Base-by-base conservation (phyloP, 345 rosid genomes). In the Populus nigra region DNA sequence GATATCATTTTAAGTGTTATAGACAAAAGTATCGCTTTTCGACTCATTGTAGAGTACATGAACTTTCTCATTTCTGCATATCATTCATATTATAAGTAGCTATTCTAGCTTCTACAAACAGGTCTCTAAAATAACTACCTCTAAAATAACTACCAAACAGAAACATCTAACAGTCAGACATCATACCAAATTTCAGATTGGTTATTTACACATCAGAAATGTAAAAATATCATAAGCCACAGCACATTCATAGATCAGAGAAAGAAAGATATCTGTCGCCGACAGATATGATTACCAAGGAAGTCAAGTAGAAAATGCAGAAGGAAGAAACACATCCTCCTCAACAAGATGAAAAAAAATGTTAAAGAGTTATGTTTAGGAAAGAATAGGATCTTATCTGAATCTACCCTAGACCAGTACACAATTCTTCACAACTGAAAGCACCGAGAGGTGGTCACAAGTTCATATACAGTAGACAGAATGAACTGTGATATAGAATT, bases 1-100 rank as follows among this genome's bases (percentile, higher is more conserved):
- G 63, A 78, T 35, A 79, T 31, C 25, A 82, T 65, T 75, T 29
- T 65, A 80, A 72, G 35, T 59, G 78, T 39, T 77, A 23, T 65
- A 78, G 78, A 55, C 61, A 80, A 73, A 81, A 16, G 43, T 47
- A 70, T 59, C 25, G 77, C 23, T 45, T 3, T 53, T 55, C 33
- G 68, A 70, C 25, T 67, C 49, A 45, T 70, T 63, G 31, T 10
- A 39, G n/a, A 38, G 45, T 49, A 35, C 29, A 7, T 17, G 36
- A 73, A 57, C 35, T 66, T 33, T 67, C 20, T 43, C 10, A 15
- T 7, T 31, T n/a, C 66, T 41, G 20, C 76, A 47, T 17, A 71
- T 38, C 38, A 22, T 18, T 77, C 41, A 43, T 74, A 57, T 13
- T 66, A 38, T 12, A 45, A n/a, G 63, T 57, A 23, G 29, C 15